Percentiles rank a stretch among this genome's conserved stretches.
Conservation (phyloP, 2,329 filamentous ascomycete genomes). For the Phialemonium atrogriseum region DNA sequence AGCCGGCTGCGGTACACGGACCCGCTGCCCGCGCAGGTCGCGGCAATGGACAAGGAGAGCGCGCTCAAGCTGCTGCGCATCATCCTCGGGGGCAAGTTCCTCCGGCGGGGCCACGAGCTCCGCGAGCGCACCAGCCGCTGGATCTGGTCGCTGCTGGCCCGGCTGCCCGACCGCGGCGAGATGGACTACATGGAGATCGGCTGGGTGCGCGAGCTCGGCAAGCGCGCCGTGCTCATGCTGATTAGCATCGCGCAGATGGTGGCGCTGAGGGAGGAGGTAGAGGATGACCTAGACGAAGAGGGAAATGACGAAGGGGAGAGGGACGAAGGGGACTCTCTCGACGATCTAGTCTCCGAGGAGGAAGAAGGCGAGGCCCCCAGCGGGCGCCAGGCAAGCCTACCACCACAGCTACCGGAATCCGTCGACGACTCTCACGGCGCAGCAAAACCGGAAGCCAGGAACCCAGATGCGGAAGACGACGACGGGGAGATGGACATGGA, state of each 20-base stretch:
- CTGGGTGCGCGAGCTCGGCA: constrained; percentile 70
- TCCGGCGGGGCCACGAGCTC: constrained; percentile 50
- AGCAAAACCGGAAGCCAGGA: constrained; percentile 8
- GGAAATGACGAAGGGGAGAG: constrained; percentile 15
- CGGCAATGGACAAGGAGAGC: constrained; percentile 57
- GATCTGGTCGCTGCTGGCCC: constrained; percentile 76
- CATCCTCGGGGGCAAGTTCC: constrained; percentile 55
- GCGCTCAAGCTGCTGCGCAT: constrained; percentile 60
- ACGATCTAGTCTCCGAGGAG: too few species aligned
- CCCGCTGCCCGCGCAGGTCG: constrained; percentile 50
- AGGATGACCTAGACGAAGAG: constrained; percentile 21
- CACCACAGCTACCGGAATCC: too few species aligned
- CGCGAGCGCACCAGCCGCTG: constrained; percentile 66
- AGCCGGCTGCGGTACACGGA: constrained; percentile 42
- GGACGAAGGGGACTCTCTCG: constrained; percentile 7
- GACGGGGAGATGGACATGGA: constrained; percentile 19
- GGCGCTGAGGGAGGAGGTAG: constrained; percentile 29
- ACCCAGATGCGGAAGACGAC: constrained; percentile 19
- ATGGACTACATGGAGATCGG: constrained; percentile 69
- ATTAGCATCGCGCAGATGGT: constrained; percentile 46
- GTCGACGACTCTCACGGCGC: too few species aligned
- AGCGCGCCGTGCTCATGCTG: constrained; percentile 59
- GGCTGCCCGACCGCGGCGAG: constrained; percentile 65
- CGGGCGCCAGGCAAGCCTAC: too few species aligned
- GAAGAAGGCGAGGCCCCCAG: constrained; percentile 18